Evolutionary conservation across 2,329 filamentous ascomycete species (phyloP).

Genomic region (Amesomyces nigricolor): DNA sequence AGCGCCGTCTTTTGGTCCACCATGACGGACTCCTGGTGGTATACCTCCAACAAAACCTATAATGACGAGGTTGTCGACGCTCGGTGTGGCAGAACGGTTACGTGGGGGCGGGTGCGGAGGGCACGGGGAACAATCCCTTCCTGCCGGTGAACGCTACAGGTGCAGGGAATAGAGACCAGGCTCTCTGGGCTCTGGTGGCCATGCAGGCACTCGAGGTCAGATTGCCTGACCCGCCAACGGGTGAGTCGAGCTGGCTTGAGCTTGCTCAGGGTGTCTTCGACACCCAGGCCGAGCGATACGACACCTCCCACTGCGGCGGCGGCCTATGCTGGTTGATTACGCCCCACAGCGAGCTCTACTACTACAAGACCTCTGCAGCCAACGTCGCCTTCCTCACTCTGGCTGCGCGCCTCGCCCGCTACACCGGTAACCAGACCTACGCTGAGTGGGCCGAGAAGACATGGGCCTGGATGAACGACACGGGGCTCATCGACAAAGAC

Average conservation of each 20-base stretch:
- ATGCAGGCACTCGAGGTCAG: too few relatives aligned
- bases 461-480: constrained; percentile 54
- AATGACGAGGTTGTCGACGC: constrained; percentile 52
- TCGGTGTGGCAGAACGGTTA: constrained; percentile 48
- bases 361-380: constrained; percentile 57
- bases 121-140: too few relatives aligned
- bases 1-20: constrained; percentile 61
- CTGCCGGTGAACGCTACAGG: too few relatives aligned
- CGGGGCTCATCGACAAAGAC: constrained; percentile 54
- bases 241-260: constrained; percentile 54
- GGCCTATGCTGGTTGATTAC: constrained; percentile 76
- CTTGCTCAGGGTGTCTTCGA: constrained; percentile 67
- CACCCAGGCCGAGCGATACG: constrained; percentile 51
- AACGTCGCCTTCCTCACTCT: constrained; percentile 54
- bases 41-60: constrained; percentile 57
- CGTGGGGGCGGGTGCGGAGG: too few relatives aligned
- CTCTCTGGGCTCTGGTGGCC: too few relatives aligned
- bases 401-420: constrained; percentile 63
- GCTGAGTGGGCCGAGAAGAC: constrained; percentile 54
- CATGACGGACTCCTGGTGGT: constrained; percentile 32
- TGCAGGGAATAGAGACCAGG: too few relatives aligned
- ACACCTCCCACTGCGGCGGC: constrained; percentile 62
- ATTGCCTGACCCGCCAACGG: too few relatives aligned
- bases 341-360: constrained; percentile 65
- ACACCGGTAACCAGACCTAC: constrained; percentile 62